Base-by-base conservation (phyloP, 2,329 filamentous ascomycete species). In the Neopestalotiopsis sp. region DNA sequence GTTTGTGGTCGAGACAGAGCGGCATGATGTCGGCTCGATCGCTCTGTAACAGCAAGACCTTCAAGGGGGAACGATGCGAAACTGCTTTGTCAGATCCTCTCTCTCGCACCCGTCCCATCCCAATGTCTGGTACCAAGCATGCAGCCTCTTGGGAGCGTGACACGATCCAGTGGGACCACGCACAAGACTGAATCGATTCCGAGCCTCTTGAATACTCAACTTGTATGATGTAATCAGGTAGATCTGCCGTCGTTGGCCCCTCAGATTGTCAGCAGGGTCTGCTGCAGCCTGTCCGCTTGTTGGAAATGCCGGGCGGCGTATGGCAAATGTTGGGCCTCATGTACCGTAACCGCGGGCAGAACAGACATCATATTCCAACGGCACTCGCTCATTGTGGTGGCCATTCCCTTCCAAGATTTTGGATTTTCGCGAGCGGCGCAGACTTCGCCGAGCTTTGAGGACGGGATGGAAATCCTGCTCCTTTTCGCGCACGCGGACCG, bases 191-290 rank as follows among this genome's bases (percentile, higher is more conserved):
- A 53, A n/a, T 53, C 45, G 45, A 53, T n/a, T 53, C 17, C 17
- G 20, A 53, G 20, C 7, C 45, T 20, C 45, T 53, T 53, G n/a
- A 20, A 53, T 53, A n/a, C 45, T 53, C 45, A n/a, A 17, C 13
- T 17, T n/a, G 17, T 24, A 62, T 62, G 59, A 62, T 62, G 59
- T 62, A 62, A 62, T 62, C n/a, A 34, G 34, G 59, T 34, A 62
- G 59, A 62, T 62, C 59, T 62, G 59, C 59, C 59, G 59, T 20
- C 24, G 59, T 24, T 28, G 59, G 59, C 30, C 13, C 59, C 30
- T 62, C 28, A 34, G 28, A 30, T 38, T 62, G 59, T 62, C 59
- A 40, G 59, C 59, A 59, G 24, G 30, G 57, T 53, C 45, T 53
- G 45, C 20, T 53, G 7, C 20, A 9, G 17, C 45, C 30, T 59